These are phyloP conservation scores for Echites panduratus DNA, from an alignment of 257 asterid genomes.

Conservation along the genomic window DNA sequence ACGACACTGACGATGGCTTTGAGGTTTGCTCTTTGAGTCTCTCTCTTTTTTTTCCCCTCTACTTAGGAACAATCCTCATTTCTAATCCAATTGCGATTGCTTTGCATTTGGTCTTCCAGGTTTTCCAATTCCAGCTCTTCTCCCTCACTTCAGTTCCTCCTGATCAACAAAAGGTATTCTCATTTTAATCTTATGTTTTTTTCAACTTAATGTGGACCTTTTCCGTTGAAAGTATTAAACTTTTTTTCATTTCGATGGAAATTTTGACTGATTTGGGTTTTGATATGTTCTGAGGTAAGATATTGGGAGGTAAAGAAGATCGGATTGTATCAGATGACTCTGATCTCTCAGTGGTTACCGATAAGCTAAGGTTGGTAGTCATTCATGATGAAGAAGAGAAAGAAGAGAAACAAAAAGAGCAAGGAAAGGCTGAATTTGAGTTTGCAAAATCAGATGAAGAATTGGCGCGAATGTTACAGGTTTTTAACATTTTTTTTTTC, in stretches of 20 bases:
- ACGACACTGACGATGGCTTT: slow-evolving; percentile 85
- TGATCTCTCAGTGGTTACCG: slow-evolving; percentile 52
- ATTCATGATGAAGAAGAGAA: slow-evolving; percentile 35
- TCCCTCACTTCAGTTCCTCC: slow-evolving; percentile 88
- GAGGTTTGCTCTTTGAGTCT: slow-evolving; percentile 43
- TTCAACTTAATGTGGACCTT: not conserved
- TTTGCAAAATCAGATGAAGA: slow-evolving; percentile 65
- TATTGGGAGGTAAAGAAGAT: slow-evolving; percentile 49
- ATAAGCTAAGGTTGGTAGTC: slow-evolving; percentile 55
- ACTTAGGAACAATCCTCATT: slow-evolving; percentile 4
- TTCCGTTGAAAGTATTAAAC: not conserved
- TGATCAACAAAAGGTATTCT: slow-evolving; percentile 70
- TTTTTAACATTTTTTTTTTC: slow-evolving; percentile 11
- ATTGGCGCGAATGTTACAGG: slow-evolving; percentile 84
- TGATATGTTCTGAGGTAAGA: slow-evolving; percentile 31
- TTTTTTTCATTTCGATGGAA: not conserved
- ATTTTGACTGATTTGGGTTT: slow-evolving; percentile 1
- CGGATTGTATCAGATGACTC: slow-evolving; percentile 47
- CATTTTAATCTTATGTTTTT: not conserved
- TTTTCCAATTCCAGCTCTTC: slow-evolving; percentile 80
- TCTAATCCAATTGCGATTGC: slow-evolving; percentile 17
- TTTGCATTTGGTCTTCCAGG: slow-evolving; percentile 40
- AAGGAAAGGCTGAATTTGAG: slow-evolving; percentile 28
- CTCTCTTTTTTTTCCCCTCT: slow-evolving; percentile 3
- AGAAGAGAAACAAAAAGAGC: slow-evolving; percentile 20